Percentiles rank a stretch among this genome's conserved stretches.
phyloP scores from a whole-genome alignment of 768 basidiomycete species.

The Tephrocybe rancida region DNA sequence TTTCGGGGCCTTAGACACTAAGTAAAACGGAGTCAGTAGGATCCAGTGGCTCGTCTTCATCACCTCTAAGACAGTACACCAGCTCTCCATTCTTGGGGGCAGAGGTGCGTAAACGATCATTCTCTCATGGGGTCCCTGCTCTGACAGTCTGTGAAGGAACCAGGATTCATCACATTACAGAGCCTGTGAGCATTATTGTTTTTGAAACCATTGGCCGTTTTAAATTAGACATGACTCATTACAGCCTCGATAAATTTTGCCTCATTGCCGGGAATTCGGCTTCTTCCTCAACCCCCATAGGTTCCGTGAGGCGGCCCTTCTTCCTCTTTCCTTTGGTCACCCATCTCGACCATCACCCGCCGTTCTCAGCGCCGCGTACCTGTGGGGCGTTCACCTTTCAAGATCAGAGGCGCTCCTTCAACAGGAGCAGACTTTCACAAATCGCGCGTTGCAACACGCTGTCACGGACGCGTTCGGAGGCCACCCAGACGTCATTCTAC shows the following conservation, averaged over 20 bases:
- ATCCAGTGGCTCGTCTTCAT: conserved; percentile 43
- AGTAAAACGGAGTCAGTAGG: conserved; percentile 45
- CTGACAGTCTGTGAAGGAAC: conserved; percentile 34
- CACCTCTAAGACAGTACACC: conserved; percentile 36
- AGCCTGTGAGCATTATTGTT: conserved; percentile 30
- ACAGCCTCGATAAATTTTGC: conserved; percentile 63
- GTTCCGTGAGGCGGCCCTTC: conserved; percentile 49
- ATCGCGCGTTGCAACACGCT: conserved; percentile 48
- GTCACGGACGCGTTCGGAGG: conserved; percentile 47
- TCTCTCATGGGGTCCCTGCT: not conserved
- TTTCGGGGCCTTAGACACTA: conserved; percentile 35
- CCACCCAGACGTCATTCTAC: conserved; percentile 50
- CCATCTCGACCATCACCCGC: conserved; percentile 50
- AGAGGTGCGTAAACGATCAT: conserved; percentile 33
- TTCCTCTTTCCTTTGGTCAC: conserved; percentile 50
- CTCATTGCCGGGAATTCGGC: conserved; percentile 59
- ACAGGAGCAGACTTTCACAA: conserved; percentile 50
- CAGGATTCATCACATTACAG: conserved; percentile 37
- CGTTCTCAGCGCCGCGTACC: conserved; percentile 48
- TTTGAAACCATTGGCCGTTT: not conserved
- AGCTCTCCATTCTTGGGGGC: conserved; percentile 38
- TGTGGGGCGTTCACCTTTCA: conserved; percentile 58
- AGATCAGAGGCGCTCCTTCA: conserved; percentile 37
- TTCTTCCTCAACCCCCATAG: conserved; percentile 62
- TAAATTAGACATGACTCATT: conserved; percentile 6